Evolutionary conservation across 192 early-diverging fungal genomes (phyloP), one percentile per base, ranked within the genome.

Genomic region (Glomus cerebriforme): DNA sequence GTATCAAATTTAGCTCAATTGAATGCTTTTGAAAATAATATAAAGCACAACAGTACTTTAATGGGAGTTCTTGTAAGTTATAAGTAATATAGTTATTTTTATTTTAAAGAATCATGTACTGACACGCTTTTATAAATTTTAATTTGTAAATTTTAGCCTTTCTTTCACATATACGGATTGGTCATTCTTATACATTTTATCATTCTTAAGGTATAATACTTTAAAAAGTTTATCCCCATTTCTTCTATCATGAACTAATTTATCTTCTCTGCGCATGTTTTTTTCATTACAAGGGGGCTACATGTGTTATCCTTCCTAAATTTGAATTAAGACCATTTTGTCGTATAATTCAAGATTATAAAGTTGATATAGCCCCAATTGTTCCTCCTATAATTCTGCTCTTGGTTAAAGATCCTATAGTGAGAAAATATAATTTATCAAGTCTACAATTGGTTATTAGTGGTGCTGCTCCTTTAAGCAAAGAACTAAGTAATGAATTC

Each of bases 1-100:
- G 92, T 95, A 13, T 86, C 95, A 43, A 96, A 97, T 77, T 83
- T 91, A 24, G 29, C 84, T 39, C 92, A 94, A 75, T 84, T 89
- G 29, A 73, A 80, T 7, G 69, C 79, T 13, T 81, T 90, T 70
- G 89, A 93, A 78, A 7, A 29, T 79, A 59, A 19, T 90, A 90
- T 75, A 81, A 93, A n/a, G 80, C 31, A 83, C 88, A 64, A 63
- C 1, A 82, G 82, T 59, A 32, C 77, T 80, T 59, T 80, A n/a
- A 83, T 89, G 59, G 92, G 86, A 4, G 85, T 91, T 17, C 74
- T 59, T 8, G 72, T 74, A 74, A 64, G 73, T 45, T 86, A 89
- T 78, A 85, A 82, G 22, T 79, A 58, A 19, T 54, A n/a, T n/a
- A n/a, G n/a, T n/a, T n/a, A n/a, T 80, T 59, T 31, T 79, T 68